These are phyloP conservation scores for Epichloe aotearoae DNA, from an alignment of 2,329 filamentous ascomycete genomes.

Conservation along the genomic window DNA sequence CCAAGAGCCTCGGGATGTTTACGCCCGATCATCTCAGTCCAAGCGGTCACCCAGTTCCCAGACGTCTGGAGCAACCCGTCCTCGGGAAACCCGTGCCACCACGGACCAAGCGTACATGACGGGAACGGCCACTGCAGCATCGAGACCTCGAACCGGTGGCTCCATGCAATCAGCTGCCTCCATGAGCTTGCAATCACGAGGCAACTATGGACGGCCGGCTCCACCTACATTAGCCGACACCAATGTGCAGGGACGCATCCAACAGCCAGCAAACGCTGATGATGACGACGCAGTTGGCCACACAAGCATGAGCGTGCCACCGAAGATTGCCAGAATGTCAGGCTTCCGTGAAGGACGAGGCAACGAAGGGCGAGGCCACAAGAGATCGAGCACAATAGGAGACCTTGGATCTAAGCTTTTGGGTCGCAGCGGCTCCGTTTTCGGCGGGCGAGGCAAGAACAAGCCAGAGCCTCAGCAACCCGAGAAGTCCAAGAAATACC, in stretches of 20 bases:
- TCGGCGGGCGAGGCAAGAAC: conserved; percentile 48
- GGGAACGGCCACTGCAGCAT: conserved; percentile 26
- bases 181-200: conserved; percentile 53
- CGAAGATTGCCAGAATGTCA: conserved; percentile 44
- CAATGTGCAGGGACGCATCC: conserved; percentile 79
- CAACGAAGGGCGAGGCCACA: conserved; percentile 42
- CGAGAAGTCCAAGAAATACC: conserved; percentile 62
- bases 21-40: conserved; percentile 22
- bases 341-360: conserved; percentile 42
- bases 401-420: conserved; percentile 76
- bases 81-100: conserved; percentile 23
- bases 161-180: conserved; percentile 60
- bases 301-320: conserved; percentile 44
- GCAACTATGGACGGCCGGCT: conserved; percentile 67
- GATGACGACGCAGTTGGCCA: conserved; percentile 58
- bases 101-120: conserved; percentile 30
- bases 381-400: conserved; percentile 62
- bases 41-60: conserved; percentile 37
- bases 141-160: conserved; percentile 65
- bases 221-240: conserved; percentile 79
- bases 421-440: conserved; percentile 69
- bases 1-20: conserved; percentile 39
- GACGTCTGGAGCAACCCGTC: conserved; percentile 15
- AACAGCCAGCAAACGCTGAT: conserved; percentile 50
- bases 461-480: conserved; percentile 29